A percentile compares a stretch with the other conserved stretches of the same genome.
These are phyloP conservation scores for Vanderwaltozyma tropicalis DNA, from an alignment of 805 yeast genomes.

Conservation along the genomic window DNA sequence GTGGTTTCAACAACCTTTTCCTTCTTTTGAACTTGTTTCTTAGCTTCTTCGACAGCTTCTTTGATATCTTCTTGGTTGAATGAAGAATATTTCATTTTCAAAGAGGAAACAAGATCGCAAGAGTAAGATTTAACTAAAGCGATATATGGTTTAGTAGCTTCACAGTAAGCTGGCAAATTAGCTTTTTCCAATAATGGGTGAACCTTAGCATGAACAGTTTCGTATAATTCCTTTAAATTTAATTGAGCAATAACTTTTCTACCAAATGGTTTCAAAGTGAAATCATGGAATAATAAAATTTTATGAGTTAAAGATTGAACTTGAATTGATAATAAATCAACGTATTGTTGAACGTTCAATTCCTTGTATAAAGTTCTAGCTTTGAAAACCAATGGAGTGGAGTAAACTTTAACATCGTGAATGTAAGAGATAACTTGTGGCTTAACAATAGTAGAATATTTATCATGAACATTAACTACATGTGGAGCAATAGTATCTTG, in stretches of 20 bases:
- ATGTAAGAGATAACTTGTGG: constrained; percentile 3
- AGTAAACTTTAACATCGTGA: not conserved
- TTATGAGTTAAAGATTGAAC: not conserved
- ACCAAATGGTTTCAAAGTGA: constrained; percentile 1
- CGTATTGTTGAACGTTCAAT: not conserved
- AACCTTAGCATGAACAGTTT: not conserved
- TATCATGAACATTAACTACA: not conserved
- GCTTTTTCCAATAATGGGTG: not conserved
- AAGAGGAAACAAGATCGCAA: not conserved
- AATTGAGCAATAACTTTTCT: not conserved
- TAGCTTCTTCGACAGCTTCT: no score
- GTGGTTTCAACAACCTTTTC: not conserved
- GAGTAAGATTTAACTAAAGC: not conserved
- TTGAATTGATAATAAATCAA: not conserved
- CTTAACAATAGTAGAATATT: constrained; percentile 4
- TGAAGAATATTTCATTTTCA: not conserved
- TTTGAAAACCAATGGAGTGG: not conserved
- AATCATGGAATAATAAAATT: not conserved
- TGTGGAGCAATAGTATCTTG: constrained; percentile 11
- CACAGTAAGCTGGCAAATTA: not conserved
- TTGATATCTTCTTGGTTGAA: not conserved
- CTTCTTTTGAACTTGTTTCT: no score
- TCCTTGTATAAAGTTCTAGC: not conserved
- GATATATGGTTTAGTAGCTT: not conserved
- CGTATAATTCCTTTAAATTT: not conserved